These are phyloP conservation scores for Magnolia sinica DNA, from an alignment of 164 flowering plant species.

Conservation along the genomic window DNA sequence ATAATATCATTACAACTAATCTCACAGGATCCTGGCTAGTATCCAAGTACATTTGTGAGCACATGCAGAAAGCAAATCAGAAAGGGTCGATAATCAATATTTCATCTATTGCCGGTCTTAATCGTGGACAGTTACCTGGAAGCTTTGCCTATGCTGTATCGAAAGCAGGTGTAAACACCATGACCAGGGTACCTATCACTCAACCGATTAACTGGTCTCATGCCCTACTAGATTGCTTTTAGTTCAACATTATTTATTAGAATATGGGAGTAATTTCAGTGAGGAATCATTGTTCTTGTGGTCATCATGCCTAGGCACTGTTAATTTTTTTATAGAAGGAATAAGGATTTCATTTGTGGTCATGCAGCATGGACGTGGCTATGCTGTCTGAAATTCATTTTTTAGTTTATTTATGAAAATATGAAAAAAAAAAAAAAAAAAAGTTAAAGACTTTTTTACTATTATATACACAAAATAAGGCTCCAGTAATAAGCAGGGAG, in stretches of 20 bases:
- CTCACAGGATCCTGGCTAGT: constrained; percentile 75
- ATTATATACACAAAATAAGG: no score
- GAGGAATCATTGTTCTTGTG: background rate
- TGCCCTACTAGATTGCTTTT: background rate
- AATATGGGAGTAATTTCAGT: background rate
- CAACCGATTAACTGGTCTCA: background rate
- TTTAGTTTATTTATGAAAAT: background rate
- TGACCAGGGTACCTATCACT: constrained; percentile 54
- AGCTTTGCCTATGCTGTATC: constrained; percentile 53
- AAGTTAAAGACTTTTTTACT: no score
- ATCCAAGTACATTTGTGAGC: constrained; percentile 47
- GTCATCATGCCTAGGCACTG: no score
- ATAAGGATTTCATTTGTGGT: no score
- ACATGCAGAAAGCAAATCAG: constrained; percentile 47
- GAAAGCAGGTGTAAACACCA: constrained; percentile 48
- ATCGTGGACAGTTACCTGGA: constrained; percentile 62
- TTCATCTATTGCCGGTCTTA: constrained; percentile 61
- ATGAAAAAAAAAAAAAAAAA: background rate
- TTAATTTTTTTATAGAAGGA: no score
- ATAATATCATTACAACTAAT: constrained; percentile 43
- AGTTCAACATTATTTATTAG: background rate
- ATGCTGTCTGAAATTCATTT: background rate
- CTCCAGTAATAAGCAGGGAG: no score
- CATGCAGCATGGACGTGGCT: background rate
- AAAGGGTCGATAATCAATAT: constrained; percentile 76